Conservation (phyloP, 2,329 filamentous ascomycete species). For the Grosmannia huntii region DNA sequence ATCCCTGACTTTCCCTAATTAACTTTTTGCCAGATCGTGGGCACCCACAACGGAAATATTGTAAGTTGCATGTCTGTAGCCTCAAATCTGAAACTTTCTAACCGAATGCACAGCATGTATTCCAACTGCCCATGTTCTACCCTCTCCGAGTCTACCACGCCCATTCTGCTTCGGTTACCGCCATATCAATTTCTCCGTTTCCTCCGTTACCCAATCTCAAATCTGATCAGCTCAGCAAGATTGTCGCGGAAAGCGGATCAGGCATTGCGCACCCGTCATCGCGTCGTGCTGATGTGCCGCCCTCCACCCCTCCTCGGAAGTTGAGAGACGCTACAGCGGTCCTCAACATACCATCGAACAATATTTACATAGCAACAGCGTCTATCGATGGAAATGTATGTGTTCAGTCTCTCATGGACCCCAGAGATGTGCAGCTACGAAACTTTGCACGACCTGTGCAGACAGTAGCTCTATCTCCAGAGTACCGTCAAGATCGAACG, state of each 20-base stretch:
- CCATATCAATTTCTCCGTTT: constrained; percentile 79
- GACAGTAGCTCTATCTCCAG: constrained; percentile 83
- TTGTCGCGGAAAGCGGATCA: constrained; percentile 22
- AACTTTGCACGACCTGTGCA: constrained; percentile 93
- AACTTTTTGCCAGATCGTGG: constrained; percentile 51
- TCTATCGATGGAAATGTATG: constrained; percentile 96
- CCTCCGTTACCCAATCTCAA: constrained; percentile 39
- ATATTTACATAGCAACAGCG: constrained; percentile 85
- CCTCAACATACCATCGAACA: constrained; percentile 68
- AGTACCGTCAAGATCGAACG: constrained; percentile 78
- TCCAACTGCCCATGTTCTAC: constrained; percentile 72
- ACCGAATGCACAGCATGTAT: constrained; percentile 51
- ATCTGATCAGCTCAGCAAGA: constrained; percentile 25
- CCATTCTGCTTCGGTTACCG: constrained; percentile 82
- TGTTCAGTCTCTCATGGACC: constrained; percentile 72
- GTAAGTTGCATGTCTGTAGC: constrained; percentile 27
- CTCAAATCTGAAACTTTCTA: neutral
- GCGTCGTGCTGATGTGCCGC: constrained; percentile 29
- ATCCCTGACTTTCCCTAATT: constrained; percentile 11
- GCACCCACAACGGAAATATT: constrained; percentile 93
- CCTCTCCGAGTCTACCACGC: constrained; percentile 78
- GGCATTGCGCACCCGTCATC: constrained; percentile 22
- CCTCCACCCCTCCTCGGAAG: constrained; percentile 38
- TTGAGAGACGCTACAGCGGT: constrained; percentile 42
- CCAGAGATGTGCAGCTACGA: constrained; percentile 79